These are phyloP conservation scores for Pythium folliculosum DNA, from an alignment of 352 stramenopile genomes.

Conservation along the genomic window DNA sequence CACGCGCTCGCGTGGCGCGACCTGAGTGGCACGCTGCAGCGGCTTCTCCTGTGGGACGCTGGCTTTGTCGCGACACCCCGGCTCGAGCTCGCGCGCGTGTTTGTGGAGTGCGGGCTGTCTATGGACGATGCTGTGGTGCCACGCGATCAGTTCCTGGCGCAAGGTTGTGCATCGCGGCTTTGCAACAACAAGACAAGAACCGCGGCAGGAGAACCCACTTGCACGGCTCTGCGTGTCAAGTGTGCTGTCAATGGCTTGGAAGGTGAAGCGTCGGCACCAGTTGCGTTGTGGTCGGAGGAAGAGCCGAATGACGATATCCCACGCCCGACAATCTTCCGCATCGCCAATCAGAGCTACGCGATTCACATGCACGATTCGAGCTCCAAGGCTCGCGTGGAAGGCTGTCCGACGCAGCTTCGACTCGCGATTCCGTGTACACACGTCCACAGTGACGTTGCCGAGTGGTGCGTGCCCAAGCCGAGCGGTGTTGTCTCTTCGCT, in stretches of 20 bases:
- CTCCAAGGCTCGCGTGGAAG: not conserved
- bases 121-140: slow-evolving; percentile 51
- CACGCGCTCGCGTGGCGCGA: slow-evolving; percentile 37
- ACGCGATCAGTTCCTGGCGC: slow-evolving; percentile 5
- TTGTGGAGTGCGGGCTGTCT: slow-evolving; percentile 38
- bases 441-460: slow-evolving; percentile 21
- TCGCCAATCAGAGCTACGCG: slow-evolving; percentile 38
- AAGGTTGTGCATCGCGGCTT: slow-evolving; percentile 33
- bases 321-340: slow-evolving; percentile 32
- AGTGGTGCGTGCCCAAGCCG: slow-evolving; percentile 46
- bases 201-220: slow-evolving; percentile 10
- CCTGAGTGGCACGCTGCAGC: slow-evolving; percentile 49
- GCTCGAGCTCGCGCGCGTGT: slow-evolving; percentile 18
- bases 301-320: slow-evolving; percentile 46
- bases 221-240: slow-evolving; percentile 38
- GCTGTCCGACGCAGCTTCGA: slow-evolving; percentile 31
- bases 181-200: slow-evolving; percentile 3
- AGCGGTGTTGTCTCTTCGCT: slow-evolving; percentile 30
- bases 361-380: slow-evolving; percentile 35
- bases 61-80: slow-evolving; percentile 39
- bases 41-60: slow-evolving; percentile 56
- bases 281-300: slow-evolving; percentile 43
- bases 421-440: slow-evolving; percentile 46
- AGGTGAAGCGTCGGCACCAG: not conserved
- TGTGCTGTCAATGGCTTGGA: slow-evolving; percentile 6